Base-by-base conservation (phyloP, 2,329 filamentous ascomycete genomes). In the Colletotrichum trifolii region DNA sequence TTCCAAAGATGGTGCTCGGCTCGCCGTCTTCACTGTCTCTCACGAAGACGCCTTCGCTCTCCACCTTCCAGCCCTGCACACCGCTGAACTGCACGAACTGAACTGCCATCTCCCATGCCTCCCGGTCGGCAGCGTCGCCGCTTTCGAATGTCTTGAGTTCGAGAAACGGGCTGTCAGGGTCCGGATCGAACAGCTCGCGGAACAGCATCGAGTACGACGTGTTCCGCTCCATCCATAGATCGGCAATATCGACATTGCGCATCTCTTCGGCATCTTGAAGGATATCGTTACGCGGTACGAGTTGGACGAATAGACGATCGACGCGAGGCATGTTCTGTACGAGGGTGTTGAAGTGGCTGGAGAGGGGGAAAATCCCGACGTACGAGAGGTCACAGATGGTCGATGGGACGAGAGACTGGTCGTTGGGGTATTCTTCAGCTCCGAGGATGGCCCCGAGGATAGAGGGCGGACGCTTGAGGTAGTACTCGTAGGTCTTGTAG, bases 401-500 rank as follows among this genome's bases (percentile, higher is more conserved):
- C 8, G 73, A 66, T 0, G 79, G 77, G 8, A 86, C 70, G 12
- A 78, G 72, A 3, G 76, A 69, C 36, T 70, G 64, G 67, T 79
- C 70, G 65, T 81, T 77, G 65, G 72, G 71, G 65, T 70, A 73
- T 69, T 80, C 77, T 39, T 79, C 75, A 50, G 74, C 70, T 15
- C 82, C 82, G 15, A 86, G 73, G 6, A 88, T 76, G 11, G 83
- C 80, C 25, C 81, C 80, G 2, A 92, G 77, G 60, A 91, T 81
- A 12, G 88, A 88, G 0, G 88, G 89, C 7, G 90, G 84, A 2
- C 83, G 80, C 48, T 87, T 87, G 40, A 89, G 80, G 71, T 90
- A 92, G 76, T 89, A 93, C 70, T 93, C 89, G 73, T 92, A 91
- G 4, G 86, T 88, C 50, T 85, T 84, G 76, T 92, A 94, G 6